These are phyloP conservation scores for Cryptococcus floricola DNA, from an alignment of 1,284 basidiomycete genomes.

Conservation along the genomic window DNA sequence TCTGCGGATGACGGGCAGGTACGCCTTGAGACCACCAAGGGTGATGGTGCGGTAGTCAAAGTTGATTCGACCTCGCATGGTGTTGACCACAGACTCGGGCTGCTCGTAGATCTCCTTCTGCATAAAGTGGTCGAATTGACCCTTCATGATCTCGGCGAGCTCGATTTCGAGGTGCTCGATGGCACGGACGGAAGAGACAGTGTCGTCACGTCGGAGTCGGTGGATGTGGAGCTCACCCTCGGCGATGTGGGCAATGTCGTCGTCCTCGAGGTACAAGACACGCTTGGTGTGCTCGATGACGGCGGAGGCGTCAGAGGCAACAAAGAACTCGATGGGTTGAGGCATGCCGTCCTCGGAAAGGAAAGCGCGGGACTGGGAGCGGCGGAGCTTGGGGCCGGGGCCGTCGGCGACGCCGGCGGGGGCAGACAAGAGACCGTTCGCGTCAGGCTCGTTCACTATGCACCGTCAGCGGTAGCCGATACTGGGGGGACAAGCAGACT, in stretches of 20 bases:
- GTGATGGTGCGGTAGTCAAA: constrained; percentile 91
- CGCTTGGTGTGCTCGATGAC: constrained; percentile 99
- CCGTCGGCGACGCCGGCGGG: constrained; percentile 56
- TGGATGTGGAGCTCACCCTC: constrained; percentile 98
- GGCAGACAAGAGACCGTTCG: constrained; percentile 65
- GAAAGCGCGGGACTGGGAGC: constrained; percentile 96
- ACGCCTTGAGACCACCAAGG: constrained; percentile 90
- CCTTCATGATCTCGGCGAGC: constrained; percentile 99
- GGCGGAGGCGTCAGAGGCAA: constrained; percentile 94
- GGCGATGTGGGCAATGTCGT: constrained; percentile 96
- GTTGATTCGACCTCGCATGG: constrained; percentile 99
- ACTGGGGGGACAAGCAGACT: constrained; percentile 6
- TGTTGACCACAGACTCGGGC: constrained; percentile 99
- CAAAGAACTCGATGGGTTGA: constrained; percentile 99
- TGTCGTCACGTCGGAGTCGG: constrained; percentile 87
- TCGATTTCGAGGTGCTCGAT: constrained; percentile 99
- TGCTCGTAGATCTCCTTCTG: constrained; percentile 99
- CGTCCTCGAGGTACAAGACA: constrained; percentile 97
- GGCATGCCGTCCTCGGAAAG: constrained; percentile 97
- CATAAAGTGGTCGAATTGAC: constrained; percentile 99
- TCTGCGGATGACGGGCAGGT: constrained; percentile 92
- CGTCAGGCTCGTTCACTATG: constrained; percentile 23
- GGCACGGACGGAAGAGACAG: constrained; percentile 73
- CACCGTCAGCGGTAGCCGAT: background rate
- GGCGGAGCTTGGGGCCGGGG: constrained; percentile 71